Percentiles rank a stretch among this genome's conserved stretches.
Evolutionary conservation across 352 stramenopile species (phyloP).

Genomic region (Globisporangium irregulare): DNA sequence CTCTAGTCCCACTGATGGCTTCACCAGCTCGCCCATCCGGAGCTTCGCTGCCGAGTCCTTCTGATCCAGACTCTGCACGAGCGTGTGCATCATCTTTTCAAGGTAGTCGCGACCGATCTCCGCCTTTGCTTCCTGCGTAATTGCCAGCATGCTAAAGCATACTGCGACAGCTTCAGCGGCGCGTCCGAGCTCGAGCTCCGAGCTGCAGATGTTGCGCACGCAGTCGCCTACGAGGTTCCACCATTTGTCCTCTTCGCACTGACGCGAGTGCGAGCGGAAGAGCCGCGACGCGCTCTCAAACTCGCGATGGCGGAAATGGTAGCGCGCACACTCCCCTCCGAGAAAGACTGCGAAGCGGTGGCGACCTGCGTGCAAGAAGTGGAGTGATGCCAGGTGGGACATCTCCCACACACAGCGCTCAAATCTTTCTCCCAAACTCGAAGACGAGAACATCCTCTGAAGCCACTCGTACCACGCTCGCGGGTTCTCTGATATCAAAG

Average conservation of each 20-base stretch:
- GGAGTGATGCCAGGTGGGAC: conserved; percentile 69
- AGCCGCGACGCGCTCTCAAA: conserved; percentile 65
- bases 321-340: conserved; percentile 59
- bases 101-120: conserved; percentile 47
- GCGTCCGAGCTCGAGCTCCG: conserved; percentile 51
- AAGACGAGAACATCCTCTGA: conserved; percentile 35
- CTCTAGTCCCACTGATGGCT: conserved; percentile 43
- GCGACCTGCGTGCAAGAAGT: conserved; percentile 66
- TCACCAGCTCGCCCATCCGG: conserved; percentile 59
- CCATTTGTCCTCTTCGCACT: conserved; percentile 81
- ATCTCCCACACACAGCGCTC: conserved; percentile 68
- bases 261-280: conserved; percentile 60
- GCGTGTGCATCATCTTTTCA: conserved; percentile 39
- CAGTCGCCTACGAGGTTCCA: conserved; percentile 54
- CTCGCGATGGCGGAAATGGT: conserved; percentile 50
- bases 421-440: conserved; percentile 26
- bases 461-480: conserved; percentile 58
- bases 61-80: conserved; percentile 40
- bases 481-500: conserved; percentile 6
- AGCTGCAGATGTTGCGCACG: conserved; percentile 50
- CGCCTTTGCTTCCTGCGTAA: conserved; percentile 44
- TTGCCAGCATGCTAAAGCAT: conserved; percentile 63
- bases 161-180: conserved; percentile 50
- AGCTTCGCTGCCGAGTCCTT: conserved; percentile 22
- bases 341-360: conserved; percentile 81